Evolutionary conservation across 768 basidiomycete genomes (phyloP).

Genomic region (Rhodosporidiobolus sp.): DNA sequence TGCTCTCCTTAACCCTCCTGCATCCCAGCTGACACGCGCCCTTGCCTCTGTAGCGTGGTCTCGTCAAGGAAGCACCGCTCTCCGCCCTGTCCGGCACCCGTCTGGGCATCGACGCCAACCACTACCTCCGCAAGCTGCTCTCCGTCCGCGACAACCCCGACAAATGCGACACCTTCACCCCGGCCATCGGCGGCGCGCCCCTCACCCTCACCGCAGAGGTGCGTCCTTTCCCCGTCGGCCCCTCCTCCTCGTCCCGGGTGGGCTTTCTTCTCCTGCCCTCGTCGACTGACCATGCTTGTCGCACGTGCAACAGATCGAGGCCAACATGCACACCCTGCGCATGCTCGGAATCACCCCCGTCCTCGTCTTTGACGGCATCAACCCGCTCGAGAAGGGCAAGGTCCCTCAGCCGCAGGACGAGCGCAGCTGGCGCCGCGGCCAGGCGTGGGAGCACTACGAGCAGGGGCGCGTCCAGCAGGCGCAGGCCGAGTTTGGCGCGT

Average conservation of each 20-base stretch:
- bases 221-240: neutral
- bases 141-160: conserved; percentile 63
- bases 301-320: conserved; percentile 67
- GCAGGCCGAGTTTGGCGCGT: conserved; percentile 65
- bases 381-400: conserved; percentile 58
- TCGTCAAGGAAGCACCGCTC: conserved; percentile 75
- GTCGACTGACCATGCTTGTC: neutral
- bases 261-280: neutral
- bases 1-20: too few relatives aligned
- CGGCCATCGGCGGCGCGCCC: conserved; percentile 91
- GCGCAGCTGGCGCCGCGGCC: conserved; percentile 54
- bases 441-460: conserved; percentile 91
- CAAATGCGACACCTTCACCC: conserved; percentile 76
- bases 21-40: neutral
- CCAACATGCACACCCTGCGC: conserved; percentile 85
- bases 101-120: conserved; percentile 91
- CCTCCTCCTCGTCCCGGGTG: neutral
- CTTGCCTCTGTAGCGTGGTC: conserved; percentile 59
- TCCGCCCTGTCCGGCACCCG: conserved; percentile 81
- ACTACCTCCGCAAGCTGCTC: conserved; percentile 76
- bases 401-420: conserved; percentile 44
- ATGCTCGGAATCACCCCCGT: conserved; percentile 92
- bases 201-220: conserved; percentile 64
- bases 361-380: conserved; percentile 92
- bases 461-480: conserved; percentile 84